Base-by-base conservation (phyloP, 2,329 filamentous ascomycete species). In the Sclerotinia nivalis region DNA sequence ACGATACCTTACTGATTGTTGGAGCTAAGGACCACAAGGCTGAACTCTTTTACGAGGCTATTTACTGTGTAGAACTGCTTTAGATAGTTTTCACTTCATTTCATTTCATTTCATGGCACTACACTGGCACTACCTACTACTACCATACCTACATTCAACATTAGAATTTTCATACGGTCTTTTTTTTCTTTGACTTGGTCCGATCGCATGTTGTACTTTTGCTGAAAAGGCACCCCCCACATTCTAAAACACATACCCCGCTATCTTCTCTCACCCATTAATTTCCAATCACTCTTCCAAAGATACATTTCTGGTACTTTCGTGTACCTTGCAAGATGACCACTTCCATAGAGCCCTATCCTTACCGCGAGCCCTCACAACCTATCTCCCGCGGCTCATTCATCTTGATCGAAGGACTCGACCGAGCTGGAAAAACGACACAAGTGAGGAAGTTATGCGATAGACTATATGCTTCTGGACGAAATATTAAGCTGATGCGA, bases 361-460 rank as follows among this genome's bases (percentile, higher is more conserved):
- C 73, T 15, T 74, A 72, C 72, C 70, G 70, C 65, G 80, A 81
- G 77, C 72, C 72, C 5, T 55, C 71, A 60, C 71, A 31, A 1
- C 58, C 74, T 0, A 61, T 73, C 6, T 64, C 77, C 56, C 83
- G 87, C 68, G 90, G 90, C 47, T 85, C 85, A 69, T 83, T 93
- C 49, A 87, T 93, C 71, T 89, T 91, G 2, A 85, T 92, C 66
- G 90, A 93, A 80, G 90, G 90, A 22, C 83, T 93, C 45, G 90
- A 93, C 76, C 85, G 89, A 71, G 87, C 90, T 5, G 90, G 90
- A 40, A 93, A 93, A 81, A 90, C 89, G 22, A 92, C 89, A 40
- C 90, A 92, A 82, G 90, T 88, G 75, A 80, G 84, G 66, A 82
- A 81, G 67, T 82, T 93, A 54, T 85, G 84, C 50, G 80, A 85